Evolutionary conservation across 495 filamentous ascomycete genomes (phyloP), one percentile per base, ranked within the genome.

Genomic region (Xanthoparmelia taractica): DNA sequence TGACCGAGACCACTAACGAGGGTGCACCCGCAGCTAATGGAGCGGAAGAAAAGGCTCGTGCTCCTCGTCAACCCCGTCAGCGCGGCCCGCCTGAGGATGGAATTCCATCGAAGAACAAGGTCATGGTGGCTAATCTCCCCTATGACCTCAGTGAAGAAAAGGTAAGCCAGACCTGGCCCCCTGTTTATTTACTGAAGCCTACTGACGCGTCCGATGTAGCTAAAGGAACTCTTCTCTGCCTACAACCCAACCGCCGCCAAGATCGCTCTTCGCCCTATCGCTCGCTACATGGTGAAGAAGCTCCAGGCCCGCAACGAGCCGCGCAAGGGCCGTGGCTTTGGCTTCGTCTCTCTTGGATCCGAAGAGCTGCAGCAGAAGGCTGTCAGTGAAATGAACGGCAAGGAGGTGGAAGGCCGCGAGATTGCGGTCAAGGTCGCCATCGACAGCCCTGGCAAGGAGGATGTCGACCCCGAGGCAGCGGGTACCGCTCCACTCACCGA

Each of bases 211-310:
- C 58, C n/a, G 41, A 20, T 65, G 64, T 67, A 97, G 94, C 92
- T 98, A 71, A 91, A 96, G 83, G 92, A 97, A 71, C 87, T 97
- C 73, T 98, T 98, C 79, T 77, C 78, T 63, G 90, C 83, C 59
- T 98, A 97, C 80, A 77, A 88, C 70, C 95, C 94, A 18, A 83
- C 88, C 61, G 92, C 90, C 48, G 94, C 94, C 74, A 98, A 97
- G 84, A 96, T 98, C 72, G 94, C 94, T 65, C 89, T 98, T 66
- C 92, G 94, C 55, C 94, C 94, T 45, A 98, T 98, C 70, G 95
- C 95, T 59, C 93, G 92, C 67, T 98, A 96, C 85, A 98, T 98
- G 94, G 92, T 98, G 78, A 95, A 95, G 85, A 98, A 97, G 82
- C 91, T 98, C 60, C 93, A 95, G 79, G 90, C 90, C 67, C 93